A percentile compares a stretch with the other conserved stretches of the same genome.
phyloP scores from a whole-genome alignment of 1,284 basidiomycete species.

The Cutaneotrichosporon sp. region DNA sequence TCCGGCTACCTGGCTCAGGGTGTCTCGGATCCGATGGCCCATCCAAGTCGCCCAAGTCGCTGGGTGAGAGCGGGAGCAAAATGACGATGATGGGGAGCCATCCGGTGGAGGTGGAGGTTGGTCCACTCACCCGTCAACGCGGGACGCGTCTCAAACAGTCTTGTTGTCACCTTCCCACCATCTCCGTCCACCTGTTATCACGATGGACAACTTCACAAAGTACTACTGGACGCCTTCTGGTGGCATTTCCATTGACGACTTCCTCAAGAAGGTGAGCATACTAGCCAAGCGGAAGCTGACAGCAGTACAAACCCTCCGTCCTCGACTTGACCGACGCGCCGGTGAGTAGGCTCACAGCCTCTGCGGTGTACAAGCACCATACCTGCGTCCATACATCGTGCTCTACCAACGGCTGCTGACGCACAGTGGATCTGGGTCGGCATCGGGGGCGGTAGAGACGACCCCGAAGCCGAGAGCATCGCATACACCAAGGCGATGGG shows the following conservation, averaged over 20 bases:
- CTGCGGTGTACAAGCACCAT: neutral
- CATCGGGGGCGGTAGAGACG: slow-evolving; percentile 1
- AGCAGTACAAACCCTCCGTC: slow-evolving; percentile 29
- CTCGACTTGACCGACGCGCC: slow-evolving; percentile 24
- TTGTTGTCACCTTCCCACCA: neutral
- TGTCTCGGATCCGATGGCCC: slow-evolving; percentile 1
- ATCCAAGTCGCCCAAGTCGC: no score
- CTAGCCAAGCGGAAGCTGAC: neutral
- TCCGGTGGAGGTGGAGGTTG: neutral
- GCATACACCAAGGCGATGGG: slow-evolving; percentile 17
- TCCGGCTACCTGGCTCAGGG: neutral
- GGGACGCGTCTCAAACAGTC: neutral
- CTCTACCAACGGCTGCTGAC: neutral
- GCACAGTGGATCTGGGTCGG: slow-evolving; percentile 35
- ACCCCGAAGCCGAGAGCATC: slow-evolving; percentile 24
- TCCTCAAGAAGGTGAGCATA: slow-evolving; percentile 30
- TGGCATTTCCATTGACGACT: slow-evolving; percentile 27
- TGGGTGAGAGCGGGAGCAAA: slow-evolving; percentile 11
- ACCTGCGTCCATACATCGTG: no score
- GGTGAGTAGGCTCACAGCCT: slow-evolving; percentile 11
- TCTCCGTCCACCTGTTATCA: neutral
- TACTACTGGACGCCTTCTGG: slow-evolving; percentile 29
- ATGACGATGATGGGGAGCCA: neutral
- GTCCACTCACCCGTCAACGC: slow-evolving; percentile 15
- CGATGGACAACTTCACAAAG: slow-evolving; percentile 2